A percentile compares a stretch with the other conserved stretches of the same genome.
Conservation (phyloP, 2,329 filamentous ascomycete species). For the Fusarium pininemorale region DNA sequence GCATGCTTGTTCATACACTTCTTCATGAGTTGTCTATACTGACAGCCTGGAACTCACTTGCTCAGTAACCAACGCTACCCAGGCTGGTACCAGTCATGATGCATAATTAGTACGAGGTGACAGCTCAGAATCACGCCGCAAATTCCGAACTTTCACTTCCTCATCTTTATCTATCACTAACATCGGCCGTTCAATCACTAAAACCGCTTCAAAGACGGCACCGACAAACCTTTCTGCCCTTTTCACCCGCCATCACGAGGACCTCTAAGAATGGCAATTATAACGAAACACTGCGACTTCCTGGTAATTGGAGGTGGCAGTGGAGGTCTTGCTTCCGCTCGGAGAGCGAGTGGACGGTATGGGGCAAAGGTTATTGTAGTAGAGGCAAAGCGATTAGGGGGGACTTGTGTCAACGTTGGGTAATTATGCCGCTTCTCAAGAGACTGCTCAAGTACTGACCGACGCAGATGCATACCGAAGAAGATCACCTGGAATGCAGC, state of each 20-base stretch:
- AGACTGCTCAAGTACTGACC: background rate
- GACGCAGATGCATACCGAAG: background rate
- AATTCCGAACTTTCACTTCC: rapidly evolving
- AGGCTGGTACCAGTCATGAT: background rate
- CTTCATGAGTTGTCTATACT: no score
- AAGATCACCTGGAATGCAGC: background rate
- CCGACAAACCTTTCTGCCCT: background rate
- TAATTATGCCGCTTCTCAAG: background rate
- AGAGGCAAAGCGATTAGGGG: background rate
- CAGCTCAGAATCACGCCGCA: background rate
- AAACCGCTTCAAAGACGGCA: background rate
- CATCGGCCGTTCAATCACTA: background rate
- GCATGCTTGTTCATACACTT: background rate
- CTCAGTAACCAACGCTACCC: background rate
- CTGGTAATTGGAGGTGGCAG: background rate
- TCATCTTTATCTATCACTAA: background rate
- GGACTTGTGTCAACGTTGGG: background rate
- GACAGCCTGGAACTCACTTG: background rate
- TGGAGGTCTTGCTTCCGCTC: background rate
- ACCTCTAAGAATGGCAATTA: background rate
- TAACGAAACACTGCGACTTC: background rate
- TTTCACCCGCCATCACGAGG: background rate
- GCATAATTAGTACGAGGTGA: background rate
- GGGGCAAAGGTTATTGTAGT: background rate
- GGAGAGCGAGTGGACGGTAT: background rate